A percentile compares a stretch with the other conserved stretches of the same genome.
These are phyloP conservation scores for Strobilomyces dryophilus DNA, from an alignment of 768 basidiomycete genomes.

Conservation along the genomic window DNA sequence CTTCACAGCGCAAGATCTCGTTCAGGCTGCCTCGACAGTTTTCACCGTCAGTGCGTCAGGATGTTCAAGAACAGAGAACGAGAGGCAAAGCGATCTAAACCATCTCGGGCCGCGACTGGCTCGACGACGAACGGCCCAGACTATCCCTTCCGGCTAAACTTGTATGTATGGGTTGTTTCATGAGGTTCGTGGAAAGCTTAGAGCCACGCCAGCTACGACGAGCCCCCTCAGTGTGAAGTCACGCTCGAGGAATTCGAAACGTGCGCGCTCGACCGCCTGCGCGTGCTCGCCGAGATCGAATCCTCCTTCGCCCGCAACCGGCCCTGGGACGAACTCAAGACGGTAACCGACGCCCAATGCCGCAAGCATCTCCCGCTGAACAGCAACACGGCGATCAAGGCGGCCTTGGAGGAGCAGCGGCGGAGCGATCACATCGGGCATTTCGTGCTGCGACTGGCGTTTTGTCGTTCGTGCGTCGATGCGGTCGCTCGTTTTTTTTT, in stretches of 20 bases:
- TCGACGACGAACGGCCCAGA: neutral
- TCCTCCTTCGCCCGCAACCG: constrained; percentile 82
- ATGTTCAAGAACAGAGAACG: constrained; percentile 24
- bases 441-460: constrained; percentile 90
- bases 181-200: constrained; percentile 5
- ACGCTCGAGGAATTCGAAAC: constrained; percentile 95
- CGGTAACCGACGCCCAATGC: constrained; percentile 58
- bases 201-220: constrained; percentile 65
- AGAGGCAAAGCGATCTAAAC: neutral
- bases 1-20: neutral
- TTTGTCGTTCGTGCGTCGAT: constrained; percentile 86
- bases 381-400: constrained; percentile 45
- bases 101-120: neutral
- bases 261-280: constrained; percentile 82
- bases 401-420: constrained; percentile 58
- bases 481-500: neutral
- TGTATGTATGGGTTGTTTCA: constrained; percentile 47
- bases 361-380: constrained; percentile 74
- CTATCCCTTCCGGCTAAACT: constrained; percentile 74
- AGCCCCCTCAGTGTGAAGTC: constrained; percentile 80
- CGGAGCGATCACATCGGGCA: constrained; percentile 86
- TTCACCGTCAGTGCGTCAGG: neutral
- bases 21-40: neutral
- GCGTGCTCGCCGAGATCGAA: constrained; percentile 88
- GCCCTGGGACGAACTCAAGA: constrained; percentile 71